Percentiles rank a stretch among this genome's conserved stretches.
phyloP scores from a whole-genome alignment of 441 rosid genomes.

The Adansonia grandidieri region DNA sequence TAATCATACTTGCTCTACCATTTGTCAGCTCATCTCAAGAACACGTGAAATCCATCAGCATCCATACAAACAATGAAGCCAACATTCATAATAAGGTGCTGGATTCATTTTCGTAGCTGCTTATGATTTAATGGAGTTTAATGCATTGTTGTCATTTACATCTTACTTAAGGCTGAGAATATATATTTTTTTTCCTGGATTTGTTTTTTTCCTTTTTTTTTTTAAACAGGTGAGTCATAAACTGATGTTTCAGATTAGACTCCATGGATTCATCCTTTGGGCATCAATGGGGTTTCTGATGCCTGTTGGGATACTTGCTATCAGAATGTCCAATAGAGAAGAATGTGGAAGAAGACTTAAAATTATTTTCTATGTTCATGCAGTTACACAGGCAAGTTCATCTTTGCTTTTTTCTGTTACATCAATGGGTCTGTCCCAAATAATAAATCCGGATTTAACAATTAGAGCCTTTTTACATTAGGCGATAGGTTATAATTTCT shows the following conservation, averaged over 20 bases:
- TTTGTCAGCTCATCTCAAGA: slow-evolving; percentile 35
- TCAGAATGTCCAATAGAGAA: too few relatives aligned
- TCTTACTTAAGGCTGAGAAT: background rate
- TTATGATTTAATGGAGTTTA: background rate
- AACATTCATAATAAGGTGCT: slow-evolving; percentile 42
- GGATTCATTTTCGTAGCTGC: background rate
- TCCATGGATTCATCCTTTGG: too few relatives aligned
- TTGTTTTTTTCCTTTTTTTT: background rate
- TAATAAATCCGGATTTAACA: too few relatives aligned
- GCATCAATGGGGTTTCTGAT: too few relatives aligned
- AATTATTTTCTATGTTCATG: too few relatives aligned
- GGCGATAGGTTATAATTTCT: background rate
- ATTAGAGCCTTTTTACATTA: background rate
- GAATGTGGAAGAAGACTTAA: too few relatives aligned
- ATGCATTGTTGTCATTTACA: background rate
- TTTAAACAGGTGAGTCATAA: too few relatives aligned
- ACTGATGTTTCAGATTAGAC: too few relatives aligned
- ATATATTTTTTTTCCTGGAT: background rate
- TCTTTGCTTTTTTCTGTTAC: background rate
- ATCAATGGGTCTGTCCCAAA: too few relatives aligned
- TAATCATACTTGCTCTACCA: slow-evolving; percentile 32
- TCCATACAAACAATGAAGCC: slow-evolving; percentile 21
- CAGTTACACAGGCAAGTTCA: background rate
- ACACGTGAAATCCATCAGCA: slow-evolving; percentile 12
- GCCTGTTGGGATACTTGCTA: too few relatives aligned